Base-by-base conservation (phyloP, 169 alveolate genomes). In the Plasmodium ovale region DNA sequence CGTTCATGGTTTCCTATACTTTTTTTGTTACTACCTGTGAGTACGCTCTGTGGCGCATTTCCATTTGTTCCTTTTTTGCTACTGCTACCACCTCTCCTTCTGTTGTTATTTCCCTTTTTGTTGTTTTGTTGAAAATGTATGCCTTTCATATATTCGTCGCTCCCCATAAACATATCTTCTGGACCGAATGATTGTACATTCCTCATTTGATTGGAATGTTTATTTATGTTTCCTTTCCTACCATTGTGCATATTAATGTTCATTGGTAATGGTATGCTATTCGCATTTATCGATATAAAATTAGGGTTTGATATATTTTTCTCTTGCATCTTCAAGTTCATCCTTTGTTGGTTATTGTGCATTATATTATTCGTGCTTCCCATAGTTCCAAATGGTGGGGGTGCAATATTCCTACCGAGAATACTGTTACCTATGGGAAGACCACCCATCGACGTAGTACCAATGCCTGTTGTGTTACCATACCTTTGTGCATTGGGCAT, bases 261-360 rank as follows among this genome's bases (percentile, higher is more conserved):
- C n/a, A 9, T 27, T 2, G 44, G 19, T 42, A 74, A 2, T 0
- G 23, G 56, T 0, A 27, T 47, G 3, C 14, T 59, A 21, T 72
- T 59, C 12, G 87, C 62, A 77, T 54, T 77, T 2, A 77, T 19
- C 21, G 70, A 33, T n/a, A 72, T 56, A 47, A 19, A 72, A 27
- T 72, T 72, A 1, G 87, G 87, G 58, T 72, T 72, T 10, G 35
- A 23, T 25, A 16, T 0, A 9, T 27, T 39, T 37, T 56, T 72
- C 1, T 69, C 82, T 6, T 1, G 16, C 9, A 69, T 6, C 47
- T 69, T 69, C 47, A 23, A 3, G 33, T 69, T 69, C n/a, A 12
- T 69, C 10, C 29, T 54, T 16, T 72, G 53, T 35, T 72, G 69
- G 39, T 60, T 60, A 53, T 44, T 77, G 21, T 4, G 14, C 10